Evolutionary conservation across 2,329 filamentous ascomycete species (phyloP).

Genomic region (Cephalotrichum gorgonifer): DNA sequence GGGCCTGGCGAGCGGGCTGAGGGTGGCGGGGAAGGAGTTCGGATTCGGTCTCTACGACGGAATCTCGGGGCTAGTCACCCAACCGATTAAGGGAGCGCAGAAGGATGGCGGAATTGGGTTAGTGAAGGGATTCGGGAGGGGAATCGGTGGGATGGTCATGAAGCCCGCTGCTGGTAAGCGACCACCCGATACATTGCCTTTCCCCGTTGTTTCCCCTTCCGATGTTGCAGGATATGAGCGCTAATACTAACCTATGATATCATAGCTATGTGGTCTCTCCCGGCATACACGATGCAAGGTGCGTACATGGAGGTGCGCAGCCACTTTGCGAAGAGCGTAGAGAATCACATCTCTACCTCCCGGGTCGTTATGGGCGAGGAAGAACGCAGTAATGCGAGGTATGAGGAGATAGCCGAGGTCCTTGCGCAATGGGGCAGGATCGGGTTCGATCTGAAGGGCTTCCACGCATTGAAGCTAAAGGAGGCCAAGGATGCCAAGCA

Average conservation of each 20-base stretch:
- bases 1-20: slow-evolving; percentile 63
- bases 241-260: background rate
- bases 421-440: slow-evolving; percentile 53
- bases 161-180: slow-evolving; percentile 68
- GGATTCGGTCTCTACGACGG: slow-evolving; percentile 72
- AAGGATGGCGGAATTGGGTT: slow-evolving; percentile 47
- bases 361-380: slow-evolving; percentile 65
- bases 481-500: slow-evolving; percentile 8
- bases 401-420: slow-evolving; percentile 53
- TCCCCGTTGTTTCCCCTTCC: background rate
- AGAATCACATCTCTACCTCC: slow-evolving; percentile 72
- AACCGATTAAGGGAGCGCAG: slow-evolving; percentile 54
- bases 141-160: slow-evolving; percentile 68
- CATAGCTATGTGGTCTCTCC: slow-evolving; percentile 20
- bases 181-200: background rate
- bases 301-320: slow-evolving; percentile 69
- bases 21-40: slow-evolving; percentile 69
- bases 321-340: slow-evolving; percentile 56
- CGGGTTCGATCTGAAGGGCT: slow-evolving; percentile 49
- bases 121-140: slow-evolving; percentile 72
- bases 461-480: slow-evolving; percentile 42
- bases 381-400: slow-evolving; percentile 44
- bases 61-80: slow-evolving; percentile 68
- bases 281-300: slow-evolving; percentile 76
- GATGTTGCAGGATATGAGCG: no score